Base-by-base conservation (phyloP, 345 rosid genomes). In the Hevea brasiliensis region DNA sequence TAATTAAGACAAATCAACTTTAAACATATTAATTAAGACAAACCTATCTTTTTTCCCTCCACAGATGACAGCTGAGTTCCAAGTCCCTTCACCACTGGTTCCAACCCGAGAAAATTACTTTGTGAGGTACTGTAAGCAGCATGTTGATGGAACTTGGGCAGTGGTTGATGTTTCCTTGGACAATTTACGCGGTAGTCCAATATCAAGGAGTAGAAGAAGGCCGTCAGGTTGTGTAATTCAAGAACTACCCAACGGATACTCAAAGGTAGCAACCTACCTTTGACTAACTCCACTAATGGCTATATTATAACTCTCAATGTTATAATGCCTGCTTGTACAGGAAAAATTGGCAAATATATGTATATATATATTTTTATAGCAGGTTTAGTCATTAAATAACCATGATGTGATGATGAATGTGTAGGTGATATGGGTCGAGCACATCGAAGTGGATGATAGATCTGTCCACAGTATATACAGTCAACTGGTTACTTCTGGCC, bases 91-190 rank as follows among this genome's bases (percentile, higher is more conserved):
- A 0, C 99, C 99, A 3, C 77, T 95, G 0, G 98, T 92, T 27
- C 94, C 99, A 0, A 86, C 96, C 12, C 88, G 98, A 0, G 98
- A 95, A 76, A 88, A 83, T 72, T 91, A 92, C 81, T 88, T 92
- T 45, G 92, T 88, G 15, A 83, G 99, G 83, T 92, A 95, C 65
- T 92, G 99, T 76, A 95, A 92, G 73, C 94, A 87, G 74, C 97
- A 89, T n/a, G 74, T 63, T 0, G 97, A 94, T 6, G 91, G 90
- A 26, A 83, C 80, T 20, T 94, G 98, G 98, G 98, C 95, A 2
- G 97, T 94, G 48, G 97, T 92, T 12, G 98, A 94, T 82, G 97
- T 92, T 73, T 92, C 97, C 41, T 81, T 94, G 77, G 98, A 94
- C 69, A 90, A 79, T 75, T 69, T 90, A 32, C 79, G 89, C 56